Base-by-base conservation (phyloP, 345 rosid species). In the Syzygium grande region DNA sequence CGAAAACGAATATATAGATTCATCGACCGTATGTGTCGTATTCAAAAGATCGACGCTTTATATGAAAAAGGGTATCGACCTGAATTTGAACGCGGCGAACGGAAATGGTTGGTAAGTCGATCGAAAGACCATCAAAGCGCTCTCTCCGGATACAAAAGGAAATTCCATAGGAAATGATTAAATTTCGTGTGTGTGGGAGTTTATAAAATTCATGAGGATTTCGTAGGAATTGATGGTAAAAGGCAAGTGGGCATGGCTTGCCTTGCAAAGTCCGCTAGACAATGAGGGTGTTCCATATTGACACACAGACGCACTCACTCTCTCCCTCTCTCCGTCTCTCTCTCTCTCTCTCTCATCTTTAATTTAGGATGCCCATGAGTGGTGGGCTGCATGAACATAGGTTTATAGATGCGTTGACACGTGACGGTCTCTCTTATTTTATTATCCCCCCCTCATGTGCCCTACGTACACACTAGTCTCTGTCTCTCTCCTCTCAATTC, bases 341-440 rank as follows among this genome's bases (percentile, higher is more conserved):
- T 30, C 38, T 29, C 19, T 30, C 22, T 65, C 79, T 68, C 46
- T 68, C 80, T 68, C 80, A 0, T 73, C 80, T 73, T 73, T 34
- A 73, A 73, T 73, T 73, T 19, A 38, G 80, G 84, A 80, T 86
- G 91, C 86, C 86, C 78, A 86, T 61, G 30, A 78, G 84, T 85
- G 89, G 87, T 88, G 90, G 89, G 91, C 85, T 86, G 90, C 90
- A 86, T 88, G 90, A 87, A 87, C 85, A 49, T 88, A 27, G 58
- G 78, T 51, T 51, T 87, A 34, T 87, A 90, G 86, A 85, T 88
- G 89, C 91, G 85, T 77, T 77, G 92, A 91, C 95, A 92, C 93
- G 92, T 93, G 94, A 90, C 89, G 41, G 73, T 79, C 87, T 73
- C 90, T 88, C 63, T 87, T 80, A 22, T 19, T 63, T 78, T 59